Percentiles rank a stretch among this genome's conserved stretches.
phyloP scores from a whole-genome alignment of 495 filamentous ascomycete species.

The Penicillium cinerascens region DNA sequence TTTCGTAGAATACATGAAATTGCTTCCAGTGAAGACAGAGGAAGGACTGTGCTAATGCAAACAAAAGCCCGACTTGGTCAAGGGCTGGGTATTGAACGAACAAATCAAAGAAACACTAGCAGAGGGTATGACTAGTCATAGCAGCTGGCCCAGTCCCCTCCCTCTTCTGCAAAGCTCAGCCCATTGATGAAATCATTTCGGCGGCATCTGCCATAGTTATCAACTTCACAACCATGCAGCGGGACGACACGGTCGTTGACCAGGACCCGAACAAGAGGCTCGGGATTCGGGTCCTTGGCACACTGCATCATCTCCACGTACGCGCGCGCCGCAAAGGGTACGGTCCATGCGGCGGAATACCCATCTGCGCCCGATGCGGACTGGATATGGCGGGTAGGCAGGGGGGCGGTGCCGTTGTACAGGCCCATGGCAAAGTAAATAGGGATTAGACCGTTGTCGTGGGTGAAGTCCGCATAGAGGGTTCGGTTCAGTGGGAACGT shows the following conservation, averaged over 20 bases:
- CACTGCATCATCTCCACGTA: conserved; percentile 87
- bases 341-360: conserved; percentile 68
- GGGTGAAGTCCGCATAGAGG: conserved; percentile 82
- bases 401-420: conserved; percentile 56
- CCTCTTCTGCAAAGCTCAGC: conserved; percentile 63
- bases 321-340: conserved; percentile 72
- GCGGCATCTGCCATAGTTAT: conserved; percentile 63
- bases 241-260: conserved; percentile 79
- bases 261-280: conserved; percentile 68
- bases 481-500: conserved; percentile 66
- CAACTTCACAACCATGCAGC: conserved; percentile 62
- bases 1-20: background rate
- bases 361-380: conserved; percentile 46
- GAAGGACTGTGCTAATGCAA: background rate
- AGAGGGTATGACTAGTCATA: conserved; percentile 34
- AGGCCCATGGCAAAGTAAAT: conserved; percentile 71
- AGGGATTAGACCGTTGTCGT: conserved; percentile 78
- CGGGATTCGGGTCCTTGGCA: conserved; percentile 19
- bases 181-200: conserved; percentile 64
- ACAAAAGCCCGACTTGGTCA: background rate
- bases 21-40: background rate
- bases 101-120: background rate
- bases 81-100: background rate
- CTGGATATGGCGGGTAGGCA: conserved; percentile 47
- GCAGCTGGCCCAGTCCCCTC: conserved; percentile 70